Percentiles rank a stretch among this genome's conserved stretches.
These are phyloP conservation scores for Hypoxylon perforatum DNA, from an alignment of 495 filamentous ascomycete genomes.

Conservation along the genomic window DNA sequence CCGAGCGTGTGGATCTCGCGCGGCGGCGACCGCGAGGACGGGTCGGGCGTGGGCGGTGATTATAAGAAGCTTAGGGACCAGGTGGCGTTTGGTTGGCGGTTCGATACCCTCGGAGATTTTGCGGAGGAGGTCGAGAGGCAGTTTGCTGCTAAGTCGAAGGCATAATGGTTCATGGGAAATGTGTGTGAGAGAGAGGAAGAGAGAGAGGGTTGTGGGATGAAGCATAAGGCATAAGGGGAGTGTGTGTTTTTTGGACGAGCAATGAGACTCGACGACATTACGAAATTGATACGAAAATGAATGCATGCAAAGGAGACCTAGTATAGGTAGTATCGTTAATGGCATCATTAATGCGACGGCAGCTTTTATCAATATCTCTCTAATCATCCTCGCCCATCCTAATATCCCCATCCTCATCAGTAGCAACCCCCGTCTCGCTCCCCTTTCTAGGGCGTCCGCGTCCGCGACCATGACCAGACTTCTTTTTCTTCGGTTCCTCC, in stretches of 20 bases:
- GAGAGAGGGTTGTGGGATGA: neutral
- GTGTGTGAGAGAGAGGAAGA: neutral
- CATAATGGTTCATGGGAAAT: constrained; percentile 7
- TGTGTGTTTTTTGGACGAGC: neutral
- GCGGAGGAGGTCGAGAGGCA: constrained; percentile 72
- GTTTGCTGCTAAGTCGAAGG: constrained; percentile 48
- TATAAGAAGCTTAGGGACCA: constrained; percentile 52
- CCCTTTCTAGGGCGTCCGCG: neutral
- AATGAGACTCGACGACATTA: neutral
- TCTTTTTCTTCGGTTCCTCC: constrained; percentile 24
- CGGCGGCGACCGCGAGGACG: constrained; percentile 54
- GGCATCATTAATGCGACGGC: constrained; percentile 1
- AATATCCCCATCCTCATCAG: constrained; percentile 35
- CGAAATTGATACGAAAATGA: neutral
- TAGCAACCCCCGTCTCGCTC: constrained; percentile 26
- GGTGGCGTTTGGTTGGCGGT: constrained; percentile 59
- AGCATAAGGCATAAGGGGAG: no score
- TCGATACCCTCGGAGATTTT: constrained; percentile 76
- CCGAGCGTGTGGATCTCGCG: constrained; percentile 78
- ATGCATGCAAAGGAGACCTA: neutral
- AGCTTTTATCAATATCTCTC: neutral
- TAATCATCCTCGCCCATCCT: constrained; percentile 13
- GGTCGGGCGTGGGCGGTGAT: constrained; percentile 57
- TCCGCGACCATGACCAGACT: constrained; percentile 7
- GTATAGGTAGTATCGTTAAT: neutral